Conservation (phyloP, 345 rosid genomes). For the Hevea brasiliensis region DNA sequence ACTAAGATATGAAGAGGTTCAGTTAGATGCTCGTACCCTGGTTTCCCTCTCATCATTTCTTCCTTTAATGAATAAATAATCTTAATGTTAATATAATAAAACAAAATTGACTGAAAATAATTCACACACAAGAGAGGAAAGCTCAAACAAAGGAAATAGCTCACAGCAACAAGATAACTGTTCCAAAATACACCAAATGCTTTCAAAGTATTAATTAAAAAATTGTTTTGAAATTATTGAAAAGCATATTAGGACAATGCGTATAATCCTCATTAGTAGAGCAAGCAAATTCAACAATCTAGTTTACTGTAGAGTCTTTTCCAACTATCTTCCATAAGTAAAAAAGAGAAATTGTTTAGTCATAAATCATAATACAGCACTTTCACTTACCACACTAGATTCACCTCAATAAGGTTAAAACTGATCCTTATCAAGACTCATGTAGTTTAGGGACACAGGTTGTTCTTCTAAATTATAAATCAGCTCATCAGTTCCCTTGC, state of each 20-base stretch:
- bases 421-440: neutral
- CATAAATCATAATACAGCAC: neutral
- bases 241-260: no score
- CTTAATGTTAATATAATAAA: neutral
- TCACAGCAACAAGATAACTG: neutral
- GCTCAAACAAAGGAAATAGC: neutral
- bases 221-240: neutral
- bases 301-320: neutral
- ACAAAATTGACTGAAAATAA: neutral
- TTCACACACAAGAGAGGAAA: no score
- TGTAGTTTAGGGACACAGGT: neutral
- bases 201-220: no score
- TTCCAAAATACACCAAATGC: neutral
- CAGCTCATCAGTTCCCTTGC: neutral
- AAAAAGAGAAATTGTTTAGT: neutral
- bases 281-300: neutral
- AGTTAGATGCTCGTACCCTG: slow-evolving; percentile 91
- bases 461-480: neutral
- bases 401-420: neutral
- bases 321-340: neutral
- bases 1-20: slow-evolving; percentile 94
- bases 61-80: slow-evolving; percentile 51
- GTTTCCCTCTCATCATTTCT: slow-evolving; percentile 93
- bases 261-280: no score
- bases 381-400: neutral